These are phyloP conservation scores for Cladochytrium replicatum DNA, from an alignment of 192 early-diverging fungal genomes.

Conservation along the genomic window DNA sequence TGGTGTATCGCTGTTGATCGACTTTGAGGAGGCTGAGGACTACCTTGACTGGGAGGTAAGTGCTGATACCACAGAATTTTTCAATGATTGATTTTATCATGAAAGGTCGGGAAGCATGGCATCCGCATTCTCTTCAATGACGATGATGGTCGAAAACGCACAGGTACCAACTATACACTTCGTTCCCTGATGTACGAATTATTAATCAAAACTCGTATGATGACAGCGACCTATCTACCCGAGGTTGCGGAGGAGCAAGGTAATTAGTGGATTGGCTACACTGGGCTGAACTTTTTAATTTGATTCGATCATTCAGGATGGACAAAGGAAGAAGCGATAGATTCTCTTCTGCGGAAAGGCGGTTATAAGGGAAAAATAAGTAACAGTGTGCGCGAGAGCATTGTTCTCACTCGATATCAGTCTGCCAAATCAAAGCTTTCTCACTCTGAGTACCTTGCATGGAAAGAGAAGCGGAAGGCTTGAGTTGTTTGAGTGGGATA, in stretches of 20 bases:
- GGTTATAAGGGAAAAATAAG: constrained; percentile 60
- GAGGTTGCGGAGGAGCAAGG: constrained; percentile 80
- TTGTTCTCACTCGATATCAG: constrained; percentile 78
- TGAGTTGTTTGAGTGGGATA: too few relatives aligned
- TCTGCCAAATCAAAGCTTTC: constrained; percentile 57
- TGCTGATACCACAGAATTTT: constrained; percentile 1
- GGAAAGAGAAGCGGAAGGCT: too few relatives aligned
- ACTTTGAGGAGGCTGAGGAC: constrained; percentile 70
- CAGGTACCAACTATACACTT: not conserved
- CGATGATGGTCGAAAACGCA: constrained; percentile 30
- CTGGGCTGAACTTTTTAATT: not conserved
- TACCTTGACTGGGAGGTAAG: constrained; percentile 76
- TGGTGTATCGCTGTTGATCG: constrained; percentile 72
- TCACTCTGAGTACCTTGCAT: constrained; percentile 60
- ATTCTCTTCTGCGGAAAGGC: constrained; percentile 79
- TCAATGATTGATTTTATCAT: not conserved
- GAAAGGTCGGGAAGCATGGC: constrained; percentile 70
- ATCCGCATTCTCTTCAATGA: constrained; percentile 83
- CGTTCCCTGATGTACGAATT: not conserved
- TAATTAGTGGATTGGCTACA: not conserved
- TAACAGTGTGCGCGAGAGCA: constrained; percentile 36
- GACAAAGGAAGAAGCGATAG: constrained; percentile 75
- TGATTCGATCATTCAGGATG: constrained; percentile 43
- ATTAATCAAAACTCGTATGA: not conserved
- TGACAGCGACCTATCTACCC: constrained; percentile 83